Conservation (phyloP, 2,329 filamentous ascomycete genomes). For the Bipolaris bicolor region DNA sequence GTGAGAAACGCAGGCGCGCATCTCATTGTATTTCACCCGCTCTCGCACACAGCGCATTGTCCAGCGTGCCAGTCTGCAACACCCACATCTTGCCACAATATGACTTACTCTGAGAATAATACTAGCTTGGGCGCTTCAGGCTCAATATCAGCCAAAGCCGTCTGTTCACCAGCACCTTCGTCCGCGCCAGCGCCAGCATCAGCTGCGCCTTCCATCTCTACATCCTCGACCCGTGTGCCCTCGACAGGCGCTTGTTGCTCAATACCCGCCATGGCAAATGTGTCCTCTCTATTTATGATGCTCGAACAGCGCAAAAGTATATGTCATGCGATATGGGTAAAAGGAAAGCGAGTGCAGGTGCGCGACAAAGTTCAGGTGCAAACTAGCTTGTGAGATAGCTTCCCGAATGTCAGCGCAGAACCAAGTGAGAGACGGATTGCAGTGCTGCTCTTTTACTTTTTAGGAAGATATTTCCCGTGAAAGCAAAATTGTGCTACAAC, state of each 20-base stretch:
- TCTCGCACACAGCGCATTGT: neutral
- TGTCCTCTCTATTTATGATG: slow-evolving; percentile 1
- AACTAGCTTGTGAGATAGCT: neutral
- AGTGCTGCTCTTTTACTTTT: neutral
- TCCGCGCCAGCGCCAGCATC: slow-evolving; percentile 14
- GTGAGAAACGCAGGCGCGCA: neutral
- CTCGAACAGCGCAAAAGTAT: neutral
- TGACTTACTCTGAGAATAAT: slow-evolving; percentile 55
- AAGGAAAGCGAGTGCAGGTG: slow-evolving; percentile 1
- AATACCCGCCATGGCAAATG: slow-evolving; percentile 37
- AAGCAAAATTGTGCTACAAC: too few relatives aligned
- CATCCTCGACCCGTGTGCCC: slow-evolving; percentile 49
- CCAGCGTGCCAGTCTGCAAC: neutral
- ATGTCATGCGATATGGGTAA: neutral
- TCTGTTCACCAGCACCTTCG: slow-evolving; percentile 32
- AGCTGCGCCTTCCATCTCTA: slow-evolving; percentile 55
- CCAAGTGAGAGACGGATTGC: neutral
- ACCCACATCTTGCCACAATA: neutral
- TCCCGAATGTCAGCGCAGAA: neutral
- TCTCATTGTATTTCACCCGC: neutral
- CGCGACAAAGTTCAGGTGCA: neutral
- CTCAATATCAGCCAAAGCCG: slow-evolving; percentile 52
- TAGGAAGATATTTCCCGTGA: too few relatives aligned
- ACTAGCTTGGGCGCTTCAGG: slow-evolving; percentile 49
- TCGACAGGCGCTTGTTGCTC: slow-evolving; percentile 40